Evolutionary conservation across 2,329 filamentous ascomycete genomes (phyloP).

Genomic region (Hypoxylon sp.): DNA sequence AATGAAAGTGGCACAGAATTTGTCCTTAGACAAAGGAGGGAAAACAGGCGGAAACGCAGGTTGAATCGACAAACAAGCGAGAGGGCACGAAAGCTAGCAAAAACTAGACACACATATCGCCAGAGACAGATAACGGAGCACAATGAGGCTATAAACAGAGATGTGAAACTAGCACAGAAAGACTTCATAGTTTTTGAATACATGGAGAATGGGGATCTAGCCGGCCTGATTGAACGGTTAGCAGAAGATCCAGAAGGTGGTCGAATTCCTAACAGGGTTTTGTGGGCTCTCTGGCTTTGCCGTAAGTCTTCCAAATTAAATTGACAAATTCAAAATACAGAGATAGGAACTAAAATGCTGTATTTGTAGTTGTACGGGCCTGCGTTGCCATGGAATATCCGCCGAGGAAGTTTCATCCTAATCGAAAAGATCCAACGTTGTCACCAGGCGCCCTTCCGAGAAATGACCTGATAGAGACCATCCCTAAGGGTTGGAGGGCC

Average conservation of each 20-base stretch:
- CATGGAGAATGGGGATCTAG: constrained; percentile 40
- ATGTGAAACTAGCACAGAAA: not conserved
- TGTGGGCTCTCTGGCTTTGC: constrained; percentile 46
- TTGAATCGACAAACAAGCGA: not conserved
- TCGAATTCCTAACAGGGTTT: constrained; percentile 35
- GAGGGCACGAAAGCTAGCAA: not conserved
- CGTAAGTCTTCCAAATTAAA: constrained; percentile 28
- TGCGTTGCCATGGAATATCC: constrained; percentile 48
- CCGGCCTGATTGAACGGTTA: constrained; percentile 35
- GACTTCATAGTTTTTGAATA: constrained; percentile 46
- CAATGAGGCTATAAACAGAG: not conserved
- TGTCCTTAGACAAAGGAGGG: not conserved
- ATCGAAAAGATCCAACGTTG: not conserved
- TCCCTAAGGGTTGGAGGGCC: constrained; percentile 19
- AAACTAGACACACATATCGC: too few species aligned
- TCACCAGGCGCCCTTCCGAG: not conserved
- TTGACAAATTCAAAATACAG: not conserved
- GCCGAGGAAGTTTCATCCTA: constrained; percentile 45
- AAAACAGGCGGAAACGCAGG: not conserved
- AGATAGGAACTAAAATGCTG: constrained; percentile 8
- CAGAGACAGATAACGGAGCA: too few species aligned
- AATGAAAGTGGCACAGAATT: constrained; percentile 30
- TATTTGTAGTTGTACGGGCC: constrained; percentile 40
- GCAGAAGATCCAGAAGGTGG: not conserved
- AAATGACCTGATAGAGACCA: constrained; percentile 41